A percentile compares a stretch with the other conserved stretches of the same genome.
Conservation (phyloP, 768 basidiomycete species). For the Lactarius indigo region DNA sequence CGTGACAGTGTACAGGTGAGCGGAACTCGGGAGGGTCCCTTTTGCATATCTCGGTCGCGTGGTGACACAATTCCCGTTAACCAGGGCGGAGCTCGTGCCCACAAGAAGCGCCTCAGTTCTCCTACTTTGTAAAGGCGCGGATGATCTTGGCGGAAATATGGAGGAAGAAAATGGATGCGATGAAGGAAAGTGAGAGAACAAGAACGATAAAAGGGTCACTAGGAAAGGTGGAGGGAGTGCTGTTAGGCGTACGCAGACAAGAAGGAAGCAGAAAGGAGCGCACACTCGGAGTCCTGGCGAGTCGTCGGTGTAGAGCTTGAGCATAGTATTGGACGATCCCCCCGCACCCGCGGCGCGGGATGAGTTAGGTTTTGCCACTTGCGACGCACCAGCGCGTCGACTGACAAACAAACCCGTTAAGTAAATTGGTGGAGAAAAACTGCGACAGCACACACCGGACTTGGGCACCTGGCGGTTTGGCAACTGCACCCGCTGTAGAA, state of each 20-base stretch:
- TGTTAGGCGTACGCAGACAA: neutral
- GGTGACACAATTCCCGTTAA: neutral
- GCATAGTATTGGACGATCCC: slow-evolving; percentile 97
- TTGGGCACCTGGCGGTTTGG: slow-evolving; percentile 75
- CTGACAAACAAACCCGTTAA: slow-evolving; percentile 35
- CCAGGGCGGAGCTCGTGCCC: neutral
- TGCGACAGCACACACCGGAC: slow-evolving; percentile 57
- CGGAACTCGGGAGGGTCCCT: neutral
- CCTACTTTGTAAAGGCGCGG: slow-evolving; percentile 62
- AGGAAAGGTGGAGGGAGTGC: slow-evolving; percentile 9
- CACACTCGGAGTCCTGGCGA: slow-evolving; percentile 96
- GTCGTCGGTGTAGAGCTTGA: slow-evolving; percentile 98
- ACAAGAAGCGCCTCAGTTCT: neutral
- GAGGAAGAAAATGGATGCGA: slow-evolving; percentile 97
- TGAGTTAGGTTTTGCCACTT: slow-evolving; percentile 76
- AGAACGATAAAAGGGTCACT: slow-evolving; percentile 98
- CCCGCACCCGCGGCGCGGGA: slow-evolving; percentile 90
- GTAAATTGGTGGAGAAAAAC: neutral
- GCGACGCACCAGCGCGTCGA: slow-evolving; percentile 66
- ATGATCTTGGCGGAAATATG: slow-evolving; percentile 96
- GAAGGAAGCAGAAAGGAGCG: slow-evolving; percentile 36
- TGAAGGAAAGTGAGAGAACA: slow-evolving; percentile 93
- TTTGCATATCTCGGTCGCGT: neutral
- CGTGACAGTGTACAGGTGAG: slow-evolving; percentile 10
- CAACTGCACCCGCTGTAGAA: slow-evolving; percentile 47